Base-by-base conservation (phyloP, 2,329 filamentous ascomycete species). In the Tolypocladium amazonense region DNA sequence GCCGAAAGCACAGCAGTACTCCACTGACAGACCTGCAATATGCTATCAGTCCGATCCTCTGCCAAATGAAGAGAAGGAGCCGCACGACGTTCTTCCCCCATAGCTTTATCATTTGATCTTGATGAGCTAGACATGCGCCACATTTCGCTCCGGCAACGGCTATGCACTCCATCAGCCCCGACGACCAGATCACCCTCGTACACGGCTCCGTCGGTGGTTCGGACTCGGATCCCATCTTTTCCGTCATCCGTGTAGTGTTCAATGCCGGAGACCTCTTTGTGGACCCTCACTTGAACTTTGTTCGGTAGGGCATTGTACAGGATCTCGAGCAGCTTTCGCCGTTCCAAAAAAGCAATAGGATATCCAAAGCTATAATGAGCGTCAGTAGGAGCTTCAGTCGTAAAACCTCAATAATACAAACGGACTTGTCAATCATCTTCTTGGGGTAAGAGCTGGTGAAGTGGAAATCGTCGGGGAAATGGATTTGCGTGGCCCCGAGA, bases 141-240 rank as follows among this genome's bases (percentile, higher is more conserved):
- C 66, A 68, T 68, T 41, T 72, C 68, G 7, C 62, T 58, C 15
- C 76, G 66, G 4, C 72, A 64, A 2, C 63, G 60, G 64, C 75
- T 77, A 60, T 75, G 69, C n/a, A 77, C 68, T 20, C 76, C 75
- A 56, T 77, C 75, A 7, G 72, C 70, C 12, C 75, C 74, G 6
- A 76, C 65, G 6, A 77, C 65, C 0, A 77, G 62, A 52, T 70
- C 66, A 0, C 71, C 74, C 0, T 62, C 59, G 56, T 70, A 70
- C 27, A 59, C 38, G 1, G 39, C 27, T 59, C 52, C 58, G n/a
- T 56, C 58, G 0, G 60, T 14, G 15, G 54, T 57, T 23, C 57
- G 30, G 14, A 61, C 8, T 62, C 61, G 12, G 73, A 25, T 64
- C 57, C 20, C 56, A 50, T 11, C 23, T 39, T 25, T 64, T 60